These are phyloP conservation scores for Metschnikowia lachancei DNA, from an alignment of 805 yeast species.

Conservation along the genomic window DNA sequence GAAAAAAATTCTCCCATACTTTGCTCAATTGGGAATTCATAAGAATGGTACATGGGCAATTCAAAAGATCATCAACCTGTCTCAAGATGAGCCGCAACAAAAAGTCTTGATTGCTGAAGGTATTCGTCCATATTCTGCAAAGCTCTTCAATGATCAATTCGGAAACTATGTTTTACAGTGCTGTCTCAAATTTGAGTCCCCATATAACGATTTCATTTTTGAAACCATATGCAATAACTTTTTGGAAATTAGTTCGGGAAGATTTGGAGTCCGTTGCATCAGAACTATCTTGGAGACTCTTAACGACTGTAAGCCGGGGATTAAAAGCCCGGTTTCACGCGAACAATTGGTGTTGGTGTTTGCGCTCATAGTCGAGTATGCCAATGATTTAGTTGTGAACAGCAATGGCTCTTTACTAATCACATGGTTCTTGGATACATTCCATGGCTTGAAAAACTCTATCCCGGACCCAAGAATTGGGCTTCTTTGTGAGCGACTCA, in stretches of 20 bases:
- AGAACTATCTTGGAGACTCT: slow-evolving; percentile 88
- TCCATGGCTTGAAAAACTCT: slow-evolving; percentile 39
- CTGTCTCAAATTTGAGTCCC: slow-evolving; percentile 83
- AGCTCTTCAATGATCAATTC: slow-evolving; percentile 89
- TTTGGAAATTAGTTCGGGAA: slow-evolving; percentile 75
- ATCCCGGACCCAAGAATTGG: slow-evolving; percentile 44
- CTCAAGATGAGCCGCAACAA: slow-evolving; percentile 45
- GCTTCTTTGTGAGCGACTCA: slow-evolving; percentile 59
- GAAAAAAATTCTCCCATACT: slow-evolving; percentile 67
- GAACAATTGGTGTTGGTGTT: slow-evolving; percentile 74
- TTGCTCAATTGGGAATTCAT: slow-evolving; percentile 91
- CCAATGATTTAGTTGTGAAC: slow-evolving; percentile 76
- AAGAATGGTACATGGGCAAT: slow-evolving; percentile 99
- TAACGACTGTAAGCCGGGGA: slow-evolving; percentile 37
- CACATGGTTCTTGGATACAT: slow-evolving; percentile 92
- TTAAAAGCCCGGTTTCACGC: slow-evolving; percentile 28
- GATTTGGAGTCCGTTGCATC: slow-evolving; percentile 94
- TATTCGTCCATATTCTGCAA: slow-evolving; percentile 76
- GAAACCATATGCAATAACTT: slow-evolving; percentile 78
- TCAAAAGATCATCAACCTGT: slow-evolving; percentile 81
- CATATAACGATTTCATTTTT: slow-evolving; percentile 85
- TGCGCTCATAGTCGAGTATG: slow-evolving; percentile 71
- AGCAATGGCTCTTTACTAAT: slow-evolving; percentile 84
- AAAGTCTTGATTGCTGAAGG: slow-evolving; percentile 64
- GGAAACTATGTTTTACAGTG: slow-evolving; percentile 97